Conservation (phyloP, 2,329 filamentous ascomycete species). For the Nemania diffusa region DNA sequence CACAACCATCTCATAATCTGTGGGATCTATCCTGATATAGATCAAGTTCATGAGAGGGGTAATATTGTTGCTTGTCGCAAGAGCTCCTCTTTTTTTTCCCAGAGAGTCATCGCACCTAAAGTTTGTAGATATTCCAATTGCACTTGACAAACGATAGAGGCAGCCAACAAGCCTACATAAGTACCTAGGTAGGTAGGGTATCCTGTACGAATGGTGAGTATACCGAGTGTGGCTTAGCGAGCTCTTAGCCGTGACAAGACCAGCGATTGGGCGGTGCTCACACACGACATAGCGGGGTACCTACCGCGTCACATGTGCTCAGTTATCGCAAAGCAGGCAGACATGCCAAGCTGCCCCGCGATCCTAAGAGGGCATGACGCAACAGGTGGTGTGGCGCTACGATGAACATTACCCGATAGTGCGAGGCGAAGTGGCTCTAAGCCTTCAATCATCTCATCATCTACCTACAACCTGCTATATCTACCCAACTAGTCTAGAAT, state of each 20-base stretch:
- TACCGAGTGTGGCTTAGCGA: slow-evolving; percentile 10
- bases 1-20: no score
- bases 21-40: no score
- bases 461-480: background rate
- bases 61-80: no score
- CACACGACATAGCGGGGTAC: background rate
- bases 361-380: slow-evolving; percentile 25
- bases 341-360: slow-evolving; percentile 18
- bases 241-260: background rate
- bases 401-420: slow-evolving; percentile 14
- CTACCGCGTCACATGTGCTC: slow-evolving; percentile 5
- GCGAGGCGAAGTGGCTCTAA: slow-evolving; percentile 28
- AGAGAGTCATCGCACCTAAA: no score
- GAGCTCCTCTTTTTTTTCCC: no score
- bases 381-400: slow-evolving; percentile 26
- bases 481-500: background rate
- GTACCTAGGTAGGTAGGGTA: background rate
- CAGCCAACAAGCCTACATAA: background rate
- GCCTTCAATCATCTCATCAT: slow-evolving; percentile 10
- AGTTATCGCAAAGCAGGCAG: background rate
- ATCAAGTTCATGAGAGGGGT: no score
- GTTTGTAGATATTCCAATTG: background rate
- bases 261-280: background rate
- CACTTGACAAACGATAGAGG: background rate
- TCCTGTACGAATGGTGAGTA: background rate